Evolutionary conservation across 441 rosid species (phyloP).

Genomic region (Croton laevigatus): DNA sequence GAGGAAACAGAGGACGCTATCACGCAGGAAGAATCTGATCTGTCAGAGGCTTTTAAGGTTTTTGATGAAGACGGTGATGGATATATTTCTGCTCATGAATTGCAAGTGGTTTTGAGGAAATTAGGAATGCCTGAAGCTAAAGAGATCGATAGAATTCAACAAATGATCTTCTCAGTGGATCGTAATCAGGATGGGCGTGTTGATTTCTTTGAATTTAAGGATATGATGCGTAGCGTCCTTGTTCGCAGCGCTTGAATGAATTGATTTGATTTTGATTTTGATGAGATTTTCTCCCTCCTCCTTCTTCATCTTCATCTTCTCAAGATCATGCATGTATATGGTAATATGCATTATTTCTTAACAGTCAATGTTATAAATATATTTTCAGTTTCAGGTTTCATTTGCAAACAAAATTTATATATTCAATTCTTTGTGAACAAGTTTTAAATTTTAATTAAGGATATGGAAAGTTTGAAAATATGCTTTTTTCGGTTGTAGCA

Average conservation of each 20-base stretch:
- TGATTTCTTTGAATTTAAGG: conserved; percentile 85
- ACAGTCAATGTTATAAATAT: too few relatives aligned
- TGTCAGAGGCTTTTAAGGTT: conserved; percentile 84
- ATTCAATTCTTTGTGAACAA: too few relatives aligned
- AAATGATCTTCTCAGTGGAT: conserved; percentile 84
- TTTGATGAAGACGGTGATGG: conserved; percentile 94
- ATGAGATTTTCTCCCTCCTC: not conserved
- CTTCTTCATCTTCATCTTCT: not conserved
- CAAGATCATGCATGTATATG: not conserved
- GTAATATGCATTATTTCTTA: too few relatives aligned
- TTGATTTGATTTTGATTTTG: not conserved
- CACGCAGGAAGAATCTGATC: conserved; percentile 57
- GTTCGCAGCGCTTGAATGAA: conserved; percentile 40
- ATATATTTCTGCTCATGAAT: conserved; percentile 66
- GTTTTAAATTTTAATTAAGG: too few relatives aligned
- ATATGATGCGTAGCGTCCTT: conserved; percentile 75
- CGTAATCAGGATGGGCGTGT: conserved; percentile 75
- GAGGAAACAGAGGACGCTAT: not conserved
- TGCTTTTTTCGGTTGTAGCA: too few relatives aligned
- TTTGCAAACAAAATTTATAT: too few relatives aligned
- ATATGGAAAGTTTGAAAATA: too few relatives aligned
- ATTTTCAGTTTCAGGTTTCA: too few relatives aligned
- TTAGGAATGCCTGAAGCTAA: conserved; percentile 70
- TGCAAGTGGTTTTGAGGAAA: conserved; percentile 69
- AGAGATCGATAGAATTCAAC: conserved; percentile 61